These are phyloP conservation scores for Penicillium dipodomyicola DNA, from an alignment of 495 filamentous ascomycete genomes.

Conservation along the genomic window DNA sequence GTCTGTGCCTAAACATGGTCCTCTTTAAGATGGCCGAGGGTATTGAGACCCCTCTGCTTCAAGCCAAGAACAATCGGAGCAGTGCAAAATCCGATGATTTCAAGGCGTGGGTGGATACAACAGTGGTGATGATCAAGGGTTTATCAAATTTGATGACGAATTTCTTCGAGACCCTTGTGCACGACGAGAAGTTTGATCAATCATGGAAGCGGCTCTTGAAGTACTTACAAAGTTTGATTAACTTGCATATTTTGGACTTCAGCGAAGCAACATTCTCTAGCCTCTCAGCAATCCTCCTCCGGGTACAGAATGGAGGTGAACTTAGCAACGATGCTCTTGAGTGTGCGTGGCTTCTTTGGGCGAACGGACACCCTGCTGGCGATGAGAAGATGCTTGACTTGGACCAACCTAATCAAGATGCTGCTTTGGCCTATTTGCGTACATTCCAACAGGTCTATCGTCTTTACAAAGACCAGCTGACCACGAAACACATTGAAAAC, in stretches of 20 bases:
- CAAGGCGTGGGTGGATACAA: constrained; percentile 71
- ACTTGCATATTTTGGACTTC: constrained; percentile 61
- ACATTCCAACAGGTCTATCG: constrained; percentile 76
- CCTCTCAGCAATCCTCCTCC: constrained; percentile 62
- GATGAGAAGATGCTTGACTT: constrained; percentile 47
- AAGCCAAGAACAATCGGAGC: constrained; percentile 24
- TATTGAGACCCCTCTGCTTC: constrained; percentile 31
- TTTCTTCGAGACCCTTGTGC: constrained; percentile 60
- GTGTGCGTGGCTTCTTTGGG: constrained; percentile 73
- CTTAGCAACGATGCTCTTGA: constrained; percentile 58
- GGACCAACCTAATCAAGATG: constrained; percentile 64
- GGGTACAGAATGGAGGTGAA: constrained; percentile 43
- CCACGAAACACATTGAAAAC: constrained; percentile 54
- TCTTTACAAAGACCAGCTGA: constrained; percentile 65
- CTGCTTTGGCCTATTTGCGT: constrained; percentile 73
- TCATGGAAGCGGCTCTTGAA: constrained; percentile 70
- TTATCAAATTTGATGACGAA: constrained; percentile 64
- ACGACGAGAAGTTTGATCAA: constrained; percentile 54
- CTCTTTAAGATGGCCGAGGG: constrained; percentile 69
- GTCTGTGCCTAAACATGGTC: constrained; percentile 74
- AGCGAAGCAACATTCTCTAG: constrained; percentile 70
- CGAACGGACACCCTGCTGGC: constrained; percentile 54
- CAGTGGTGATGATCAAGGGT: constrained; percentile 69
- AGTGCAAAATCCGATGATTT: constrained; percentile 29
- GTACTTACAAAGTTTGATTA: constrained; percentile 60